Conservation (phyloP, 2,329 filamentous ascomycete genomes). For the Pestalotiopsis sp. region DNA sequence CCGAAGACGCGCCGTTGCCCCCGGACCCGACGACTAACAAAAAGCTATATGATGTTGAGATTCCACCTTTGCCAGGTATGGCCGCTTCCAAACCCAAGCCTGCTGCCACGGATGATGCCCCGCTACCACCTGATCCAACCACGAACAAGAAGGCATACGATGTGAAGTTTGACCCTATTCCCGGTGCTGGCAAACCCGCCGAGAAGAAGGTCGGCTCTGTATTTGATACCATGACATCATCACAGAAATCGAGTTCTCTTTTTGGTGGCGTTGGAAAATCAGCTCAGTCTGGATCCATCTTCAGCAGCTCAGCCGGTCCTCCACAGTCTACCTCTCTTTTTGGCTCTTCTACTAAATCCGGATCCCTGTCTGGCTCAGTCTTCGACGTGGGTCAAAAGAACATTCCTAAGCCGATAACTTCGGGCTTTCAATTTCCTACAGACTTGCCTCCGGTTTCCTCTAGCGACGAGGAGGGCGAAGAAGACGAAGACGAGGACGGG, state of each 20-base stretch:
- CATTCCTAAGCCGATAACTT: slow-evolving; percentile 12
- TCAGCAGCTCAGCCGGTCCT: background rate
- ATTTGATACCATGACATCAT: background rate
- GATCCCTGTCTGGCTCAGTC: background rate
- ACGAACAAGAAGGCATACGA: slow-evolving; percentile 33
- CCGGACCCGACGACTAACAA: slow-evolving; percentile 44
- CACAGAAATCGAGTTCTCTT: background rate
- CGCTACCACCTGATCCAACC: slow-evolving; percentile 42
- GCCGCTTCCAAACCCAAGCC: slow-evolving; percentile 24
- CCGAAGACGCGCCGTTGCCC: slow-evolving; percentile 42
- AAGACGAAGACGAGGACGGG: slow-evolving; percentile 40
- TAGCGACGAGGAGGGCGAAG: slow-evolving; percentile 45
- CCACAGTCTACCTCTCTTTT: slow-evolving; percentile 16
- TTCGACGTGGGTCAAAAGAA: background rate
- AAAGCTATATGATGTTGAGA: slow-evolving; percentile 28
- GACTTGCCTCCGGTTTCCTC: slow-evolving; percentile 32
- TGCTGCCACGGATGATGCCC: slow-evolving; percentile 34
- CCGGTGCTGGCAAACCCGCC: slow-evolving; percentile 18
- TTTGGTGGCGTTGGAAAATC: background rate
- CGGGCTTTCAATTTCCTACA: slow-evolving; percentile 32
- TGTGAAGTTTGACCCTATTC: slow-evolving; percentile 26
- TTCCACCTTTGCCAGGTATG: slow-evolving; percentile 27
- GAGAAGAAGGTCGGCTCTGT: slow-evolving; percentile 18
- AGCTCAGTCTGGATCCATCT: background rate
- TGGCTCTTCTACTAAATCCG: slow-evolving; percentile 12